A percentile compares a stretch with the other conserved stretches of the same genome.
These are phyloP conservation scores for Penicillium sumatraense DNA, from an alignment of 2,329 filamentous ascomycete genomes.

Conservation along the genomic window DNA sequence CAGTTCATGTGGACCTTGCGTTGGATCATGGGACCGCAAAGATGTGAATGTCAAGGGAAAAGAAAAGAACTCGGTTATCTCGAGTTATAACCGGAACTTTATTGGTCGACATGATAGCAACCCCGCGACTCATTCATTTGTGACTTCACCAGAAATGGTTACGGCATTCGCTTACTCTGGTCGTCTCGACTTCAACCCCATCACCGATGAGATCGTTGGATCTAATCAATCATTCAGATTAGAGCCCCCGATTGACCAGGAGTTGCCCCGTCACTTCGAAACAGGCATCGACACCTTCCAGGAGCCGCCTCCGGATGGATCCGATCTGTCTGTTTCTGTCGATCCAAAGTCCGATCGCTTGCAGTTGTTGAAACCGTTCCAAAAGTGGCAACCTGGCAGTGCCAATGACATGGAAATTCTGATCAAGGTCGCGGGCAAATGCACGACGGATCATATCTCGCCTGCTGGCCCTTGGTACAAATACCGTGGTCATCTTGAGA, in stretches of 20 bases:
- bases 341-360: conserved; percentile 21
- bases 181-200: conserved; percentile 24
- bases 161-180: conserved; percentile 82
- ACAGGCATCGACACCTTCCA: conserved; percentile 73
- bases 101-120: conserved; percentile 94
- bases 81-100: conserved; percentile 99
- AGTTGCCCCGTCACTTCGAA: conserved; percentile 65
- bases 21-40: conserved; percentile 87
- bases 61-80: conserved; percentile 92
- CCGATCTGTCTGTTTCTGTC: conserved; percentile 9
- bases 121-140: conserved; percentile 88
- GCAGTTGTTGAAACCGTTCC: conserved; percentile 21
- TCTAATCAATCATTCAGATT: conserved; percentile 67
- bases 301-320: conserved; percentile 14
- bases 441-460: conserved; percentile 92
- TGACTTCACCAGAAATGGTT: conserved; percentile 83
- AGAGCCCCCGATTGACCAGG: conserved; percentile 79
- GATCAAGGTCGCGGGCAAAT: conserved; percentile 93
- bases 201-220: conserved; percentile 11
- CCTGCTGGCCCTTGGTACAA: conserved; percentile 88
- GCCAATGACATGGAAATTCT: conserved; percentile 77
- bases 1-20: conserved; percentile 88
- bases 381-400: conserved; percentile 60
- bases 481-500: conserved; percentile 97
- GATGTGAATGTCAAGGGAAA: conserved; percentile 86